A percentile compares a stretch with the other conserved stretches of the same genome.
Conservation (phyloP, 2,329 filamentous ascomycete species). For the Bipolaris cookei region DNA sequence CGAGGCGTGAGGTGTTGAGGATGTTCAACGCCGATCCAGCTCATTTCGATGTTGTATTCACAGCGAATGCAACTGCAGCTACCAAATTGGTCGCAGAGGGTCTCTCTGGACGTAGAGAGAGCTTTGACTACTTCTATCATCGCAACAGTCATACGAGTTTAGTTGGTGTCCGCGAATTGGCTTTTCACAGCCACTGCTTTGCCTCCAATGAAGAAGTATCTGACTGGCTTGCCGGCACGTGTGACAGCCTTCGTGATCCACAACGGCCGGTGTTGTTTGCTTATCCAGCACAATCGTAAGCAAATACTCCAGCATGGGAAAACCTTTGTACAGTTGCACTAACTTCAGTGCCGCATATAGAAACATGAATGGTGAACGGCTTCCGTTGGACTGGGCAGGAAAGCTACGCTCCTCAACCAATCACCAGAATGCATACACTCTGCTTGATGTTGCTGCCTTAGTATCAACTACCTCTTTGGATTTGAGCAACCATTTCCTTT, state of each 20-base stretch:
- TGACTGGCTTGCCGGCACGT: constrained; percentile 62
- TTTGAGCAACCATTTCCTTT: constrained; percentile 61
- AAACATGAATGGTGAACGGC: constrained; percentile 82
- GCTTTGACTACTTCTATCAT: constrained; percentile 84
- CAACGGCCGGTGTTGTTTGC: constrained; percentile 64
- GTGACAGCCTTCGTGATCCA: not conserved
- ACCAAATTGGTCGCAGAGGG: constrained; percentile 85
- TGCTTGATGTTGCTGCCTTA: constrained; percentile 73
- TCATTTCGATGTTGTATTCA: constrained; percentile 86
- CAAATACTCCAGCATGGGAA: not conserved
- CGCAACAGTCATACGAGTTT: constrained; percentile 84
- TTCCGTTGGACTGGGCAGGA: constrained; percentile 67
- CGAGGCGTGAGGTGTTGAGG: constrained; percentile 56
- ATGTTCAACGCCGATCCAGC: constrained; percentile 83
- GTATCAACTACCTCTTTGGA: constrained; percentile 67
- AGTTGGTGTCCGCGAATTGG: constrained; percentile 76
- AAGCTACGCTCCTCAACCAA: constrained; percentile 23
- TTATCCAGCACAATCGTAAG: constrained; percentile 79
- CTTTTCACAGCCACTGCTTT: constrained; percentile 68
- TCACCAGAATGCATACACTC: constrained; percentile 65
- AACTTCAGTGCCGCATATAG: not conserved
- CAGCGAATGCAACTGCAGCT: constrained; percentile 89
- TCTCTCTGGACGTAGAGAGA: constrained; percentile 66
- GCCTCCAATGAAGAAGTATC: constrained; percentile 66
- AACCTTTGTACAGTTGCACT: not conserved